Percentiles rank a stretch among this genome's conserved stretches.
Evolutionary conservation across 139 green algal genomes (phyloP).

Genomic region (Picochlorum costavermella): DNA sequence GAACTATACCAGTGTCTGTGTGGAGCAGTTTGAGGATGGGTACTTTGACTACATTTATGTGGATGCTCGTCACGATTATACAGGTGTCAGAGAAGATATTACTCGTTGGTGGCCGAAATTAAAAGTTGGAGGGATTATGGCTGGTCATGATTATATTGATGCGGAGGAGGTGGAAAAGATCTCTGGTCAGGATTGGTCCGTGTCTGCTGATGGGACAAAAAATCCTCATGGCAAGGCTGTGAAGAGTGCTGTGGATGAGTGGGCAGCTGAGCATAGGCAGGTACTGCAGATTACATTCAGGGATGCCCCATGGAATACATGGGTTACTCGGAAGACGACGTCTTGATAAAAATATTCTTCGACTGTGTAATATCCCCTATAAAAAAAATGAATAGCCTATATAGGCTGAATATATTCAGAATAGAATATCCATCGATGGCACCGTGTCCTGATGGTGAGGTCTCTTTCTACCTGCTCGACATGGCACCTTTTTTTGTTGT

Average conservation of each 20-base stretch:
- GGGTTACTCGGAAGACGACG: neutral
- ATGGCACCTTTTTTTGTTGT: too few relatives aligned
- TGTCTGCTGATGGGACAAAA: constrained; percentile 27
- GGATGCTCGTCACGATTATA: constrained; percentile 40
- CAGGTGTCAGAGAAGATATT: constrained; percentile 27
- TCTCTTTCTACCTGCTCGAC: too few relatives aligned
- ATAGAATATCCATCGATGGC: too few relatives aligned
- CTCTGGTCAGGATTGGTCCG: constrained; percentile 15
- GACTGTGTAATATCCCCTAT: too few relatives aligned
- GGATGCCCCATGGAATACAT: neutral
- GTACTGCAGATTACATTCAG: neutral
- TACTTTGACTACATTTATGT: constrained; percentile 43
- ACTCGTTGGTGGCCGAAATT: constrained; percentile 37
- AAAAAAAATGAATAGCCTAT: too few relatives aligned
- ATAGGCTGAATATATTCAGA: too few relatives aligned
- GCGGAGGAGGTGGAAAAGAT: neutral
- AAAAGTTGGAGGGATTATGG: constrained; percentile 23
- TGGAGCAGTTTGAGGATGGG: constrained; percentile 16
- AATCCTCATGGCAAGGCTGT: constrained; percentile 23
- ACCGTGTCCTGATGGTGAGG: too few relatives aligned
- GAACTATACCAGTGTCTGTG: constrained; percentile 20
- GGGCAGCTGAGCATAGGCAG: constrained; percentile 14
- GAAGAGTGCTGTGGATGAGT: constrained; percentile 36
- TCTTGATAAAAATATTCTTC: too few relatives aligned
- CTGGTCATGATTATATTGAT: constrained; percentile 27